Base-by-base conservation (phyloP, 176 grass and related monocot species). In the Juncus inflexus region DNA sequence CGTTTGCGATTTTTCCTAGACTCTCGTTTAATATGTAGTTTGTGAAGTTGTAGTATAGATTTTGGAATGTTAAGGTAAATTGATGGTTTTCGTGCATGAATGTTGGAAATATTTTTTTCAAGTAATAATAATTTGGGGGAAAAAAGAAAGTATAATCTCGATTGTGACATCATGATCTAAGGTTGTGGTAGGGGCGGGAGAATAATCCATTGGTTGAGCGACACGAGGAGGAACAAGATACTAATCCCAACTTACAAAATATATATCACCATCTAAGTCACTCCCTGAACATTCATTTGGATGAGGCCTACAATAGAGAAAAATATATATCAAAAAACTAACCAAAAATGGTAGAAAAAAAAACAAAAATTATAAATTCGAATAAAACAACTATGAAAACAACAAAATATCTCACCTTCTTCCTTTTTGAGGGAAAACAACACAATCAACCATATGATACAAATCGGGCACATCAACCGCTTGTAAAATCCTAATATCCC, bases 231-330 rank as follows among this genome's bases (percentile, higher is more conserved):
- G 85, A 55, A 94, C 77, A 38, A 94, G 85, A 78, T 49, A 4
- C 28, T n/a, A 15, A 49, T 94, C 89, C 89, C 89, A 94, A 65
- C 66, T 70, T 47, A 85, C 89, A 60, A 89, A 94, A 72, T 89
- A 94, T 70, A 94, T 77, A 58, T 89, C 89, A 11, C 85, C 89
- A 43, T 94, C 89, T 43, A 94, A 80, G 78, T 94, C 89, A 75
- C 89, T 94, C 53, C 89, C 89, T 13, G 89, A 94, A 77, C 84
- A 88, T 55, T 94, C 89, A 71, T 94, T 88, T 63, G 84, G 81
- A 62, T 94, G 89, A 11, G 89, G 84, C 65, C 88, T 91, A 76
- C 57, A 77, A 16, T 45, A 4, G 7, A 45, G 7, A 45, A 45
- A 45, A 45, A 45, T 7, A 45, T n/a, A n/a, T n/a, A n/a, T n/a